Base-by-base conservation (phyloP, 169 alveolate genomes). In the Plasmodium gonderi region DNA sequence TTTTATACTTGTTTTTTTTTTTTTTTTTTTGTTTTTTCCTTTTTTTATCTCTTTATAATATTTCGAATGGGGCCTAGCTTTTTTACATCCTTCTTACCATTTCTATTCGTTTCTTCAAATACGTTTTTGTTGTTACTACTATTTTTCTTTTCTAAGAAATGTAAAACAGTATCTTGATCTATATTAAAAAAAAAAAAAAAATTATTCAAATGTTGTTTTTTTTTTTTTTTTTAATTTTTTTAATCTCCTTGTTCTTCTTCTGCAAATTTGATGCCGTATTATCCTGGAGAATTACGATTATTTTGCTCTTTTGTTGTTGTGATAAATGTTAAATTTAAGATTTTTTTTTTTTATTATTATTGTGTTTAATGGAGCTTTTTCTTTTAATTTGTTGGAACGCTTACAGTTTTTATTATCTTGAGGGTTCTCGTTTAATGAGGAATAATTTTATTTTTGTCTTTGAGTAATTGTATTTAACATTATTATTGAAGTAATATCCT, bases 401-500 rank as follows among this genome's bases (percentile, higher is more conserved):
- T 40, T 33, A 45, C 72, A 23, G 26, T 51, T 54, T 29, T 79
- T 29, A 54, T 54, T 38, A 38, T 79, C 90, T 45, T 36, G 31
- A 11, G 42, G 4, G 36, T 49, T 79, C 36, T 65, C 75, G 12
- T 54, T 79, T 38, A 79, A 51, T 79, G 42, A 42, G 69, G 14
- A 31, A 47, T 54, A n/a, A 7, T 67, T 81, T 69, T 31, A 68
- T 3, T 68, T 81, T 67, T 54, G 40, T 40, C 42, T 42, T 81
- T 47, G 76, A 47, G 36, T 23, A 23, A 60, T 60, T 26, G 36
- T 74, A 26, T 69, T 81, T 81, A 12, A 44, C 20, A 26, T 45
- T 81, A 68, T 17, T 81, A 9, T 23, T 45, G 44, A 54, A 36
- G 60, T 54, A 68, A 81, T 67, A 8, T 81, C 76, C 81, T 29